A percentile compares a stretch with the other conserved stretches of the same genome.
phyloP scores from a whole-genome alignment of 2,329 filamentous ascomycete species.

The Cercospora sp. region DNA sequence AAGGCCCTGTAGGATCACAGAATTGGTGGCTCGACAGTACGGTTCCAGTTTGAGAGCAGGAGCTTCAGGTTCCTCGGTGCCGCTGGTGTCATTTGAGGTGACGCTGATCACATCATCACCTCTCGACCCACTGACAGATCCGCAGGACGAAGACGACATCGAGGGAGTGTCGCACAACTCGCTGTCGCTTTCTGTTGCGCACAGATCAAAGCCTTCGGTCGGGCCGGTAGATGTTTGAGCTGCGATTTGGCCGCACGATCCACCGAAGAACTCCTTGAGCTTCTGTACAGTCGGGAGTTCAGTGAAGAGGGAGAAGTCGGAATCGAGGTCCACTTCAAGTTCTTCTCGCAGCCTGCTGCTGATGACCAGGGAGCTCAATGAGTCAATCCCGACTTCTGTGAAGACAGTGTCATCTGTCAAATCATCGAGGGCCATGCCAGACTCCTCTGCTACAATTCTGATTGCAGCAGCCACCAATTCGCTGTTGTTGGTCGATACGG shows the following conservation, averaged over 20 bases:
- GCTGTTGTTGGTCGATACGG: neutral
- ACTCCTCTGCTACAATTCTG: slow-evolving; percentile 35
- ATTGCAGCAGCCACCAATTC: neutral
- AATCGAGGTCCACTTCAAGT: slow-evolving; percentile 25
- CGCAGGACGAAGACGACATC: neutral
- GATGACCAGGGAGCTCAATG: slow-evolving; percentile 33
- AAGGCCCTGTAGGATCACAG: slow-evolving; percentile 25
- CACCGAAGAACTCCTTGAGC: neutral
- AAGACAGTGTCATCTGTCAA: slow-evolving; percentile 32
- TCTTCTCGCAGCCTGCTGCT: slow-evolving; percentile 31
- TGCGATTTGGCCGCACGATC: neutral
- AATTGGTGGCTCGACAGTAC: slow-evolving; percentile 5
- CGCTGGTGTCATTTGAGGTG: neutral
- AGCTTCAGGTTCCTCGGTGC: neutral
- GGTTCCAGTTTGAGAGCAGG: neutral
- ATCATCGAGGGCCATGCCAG: slow-evolving; percentile 30
- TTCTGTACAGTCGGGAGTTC: slow-evolving; percentile 3
- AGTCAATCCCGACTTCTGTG: slow-evolving; percentile 36
- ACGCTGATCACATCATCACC: neutral
- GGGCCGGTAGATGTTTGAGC: neutral
- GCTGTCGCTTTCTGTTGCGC: neutral
- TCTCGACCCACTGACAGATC: neutral
- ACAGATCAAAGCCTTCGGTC: neutral
- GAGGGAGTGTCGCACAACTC: neutral
- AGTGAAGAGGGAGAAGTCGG: slow-evolving; percentile 12